phyloP scores from a whole-genome alignment of 2,329 filamentous ascomycete species.

The Calonectria hongkongensis region DNA sequence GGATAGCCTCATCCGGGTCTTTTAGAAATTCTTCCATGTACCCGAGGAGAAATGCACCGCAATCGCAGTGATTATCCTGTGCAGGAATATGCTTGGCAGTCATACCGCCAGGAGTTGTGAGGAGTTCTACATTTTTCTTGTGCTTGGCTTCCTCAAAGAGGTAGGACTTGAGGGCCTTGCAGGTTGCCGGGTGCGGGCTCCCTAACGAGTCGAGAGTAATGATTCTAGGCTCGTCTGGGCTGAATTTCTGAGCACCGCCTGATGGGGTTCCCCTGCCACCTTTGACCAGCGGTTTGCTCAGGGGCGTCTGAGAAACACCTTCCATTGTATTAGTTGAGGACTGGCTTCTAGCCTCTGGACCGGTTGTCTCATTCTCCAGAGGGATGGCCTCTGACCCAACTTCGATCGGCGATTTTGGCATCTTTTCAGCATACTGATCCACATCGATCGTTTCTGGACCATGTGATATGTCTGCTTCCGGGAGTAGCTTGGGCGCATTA shows the following conservation, averaged over 20 bases:
- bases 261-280: constrained; percentile 43
- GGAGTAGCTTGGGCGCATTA: constrained; percentile 82
- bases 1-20: constrained; percentile 82
- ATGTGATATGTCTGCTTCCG: constrained; percentile 32
- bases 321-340: constrained; percentile 27
- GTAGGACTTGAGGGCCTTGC: constrained; percentile 84
- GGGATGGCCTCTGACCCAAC: constrained; percentile 50
- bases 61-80: constrained; percentile 91
- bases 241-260: constrained; percentile 52
- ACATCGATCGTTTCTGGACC: constrained; percentile 42
- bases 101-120: constrained; percentile 68
- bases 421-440: constrained; percentile 39
- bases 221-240: constrained; percentile 78
- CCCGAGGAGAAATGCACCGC: constrained; percentile 88
- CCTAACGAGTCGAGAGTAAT: constrained; percentile 92
- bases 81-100: constrained; percentile 84
- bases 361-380: constrained; percentile 48
- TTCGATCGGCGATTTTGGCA: constrained; percentile 43
- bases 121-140: constrained; percentile 70
- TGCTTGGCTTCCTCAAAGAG: constrained; percentile 82
- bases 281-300: constrained; percentile 34
- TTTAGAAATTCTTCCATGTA: constrained; percentile 90
- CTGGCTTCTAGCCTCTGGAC: constrained; percentile 34
- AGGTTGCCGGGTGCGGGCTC: constrained; percentile 77
- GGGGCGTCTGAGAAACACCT: neutral